These are phyloP conservation scores for Pseudoneurospora amorphoporcata DNA, from an alignment of 495 filamentous ascomycete species.

Conservation along the genomic window DNA sequence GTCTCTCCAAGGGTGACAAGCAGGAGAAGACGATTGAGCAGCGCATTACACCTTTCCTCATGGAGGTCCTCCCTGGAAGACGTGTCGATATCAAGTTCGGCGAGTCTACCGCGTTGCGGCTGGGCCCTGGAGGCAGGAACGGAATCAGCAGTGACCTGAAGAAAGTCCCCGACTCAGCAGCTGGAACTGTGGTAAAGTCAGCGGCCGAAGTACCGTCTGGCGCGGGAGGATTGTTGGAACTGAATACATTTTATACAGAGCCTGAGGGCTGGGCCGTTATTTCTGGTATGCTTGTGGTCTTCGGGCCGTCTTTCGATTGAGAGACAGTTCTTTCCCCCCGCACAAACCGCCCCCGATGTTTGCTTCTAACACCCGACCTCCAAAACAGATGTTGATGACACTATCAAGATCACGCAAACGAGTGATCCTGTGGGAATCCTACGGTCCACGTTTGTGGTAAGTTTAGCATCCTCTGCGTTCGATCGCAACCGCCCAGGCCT, in stretches of 20 bases:
- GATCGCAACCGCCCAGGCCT: background rate
- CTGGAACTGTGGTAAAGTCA: slow-evolving; percentile 33
- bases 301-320: background rate
- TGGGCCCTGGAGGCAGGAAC: slow-evolving; percentile 60
- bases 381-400: slow-evolving; percentile 75
- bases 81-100: slow-evolving; percentile 45
- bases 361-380: background rate
- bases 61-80: slow-evolving; percentile 59
- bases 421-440: slow-evolving; percentile 68
- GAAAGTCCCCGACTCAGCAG: slow-evolving; percentile 26
- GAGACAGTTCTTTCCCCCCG: background rate
- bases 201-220: slow-evolving; percentile 38
- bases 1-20: slow-evolving; percentile 52
- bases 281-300: slow-evolving; percentile 41
- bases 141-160: slow-evolving; percentile 58
- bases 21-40: slow-evolving; percentile 55
- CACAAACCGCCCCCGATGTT: background rate
- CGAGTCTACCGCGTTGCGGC: slow-evolving; percentile 38
- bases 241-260: slow-evolving; percentile 62
- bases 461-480: background rate
- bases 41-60: slow-evolving; percentile 66
- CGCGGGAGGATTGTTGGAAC: slow-evolving; percentile 36
- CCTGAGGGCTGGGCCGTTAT: slow-evolving; percentile 81
- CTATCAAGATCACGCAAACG: slow-evolving; percentile 85
- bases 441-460: slow-evolving; percentile 68